These are phyloP conservation scores for Fusarium oxysporum DNA, from an alignment of 2,329 filamentous ascomycete species.

Conservation along the genomic window DNA sequence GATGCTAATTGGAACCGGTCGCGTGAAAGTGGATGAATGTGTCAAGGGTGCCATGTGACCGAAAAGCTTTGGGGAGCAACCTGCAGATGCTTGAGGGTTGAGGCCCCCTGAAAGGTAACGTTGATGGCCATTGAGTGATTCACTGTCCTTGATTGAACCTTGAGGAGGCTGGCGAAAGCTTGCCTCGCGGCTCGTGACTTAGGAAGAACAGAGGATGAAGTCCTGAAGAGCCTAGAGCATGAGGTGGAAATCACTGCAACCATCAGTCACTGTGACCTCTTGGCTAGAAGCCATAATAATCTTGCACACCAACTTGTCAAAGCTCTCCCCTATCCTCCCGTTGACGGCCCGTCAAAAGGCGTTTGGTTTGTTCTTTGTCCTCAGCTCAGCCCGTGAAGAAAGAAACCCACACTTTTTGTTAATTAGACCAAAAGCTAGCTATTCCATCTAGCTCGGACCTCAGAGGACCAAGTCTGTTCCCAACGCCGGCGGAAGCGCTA, in stretches of 20 bases:
- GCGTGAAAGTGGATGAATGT: constrained; percentile 6
- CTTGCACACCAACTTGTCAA: constrained; percentile 14
- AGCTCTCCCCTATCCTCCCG: constrained; percentile 26
- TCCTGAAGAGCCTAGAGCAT: not conserved
- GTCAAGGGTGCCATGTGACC: constrained; percentile 38
- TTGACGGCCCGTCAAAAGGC: constrained; percentile 19
- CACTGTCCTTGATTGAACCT: not conserved
- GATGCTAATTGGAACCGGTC: constrained; percentile 29
- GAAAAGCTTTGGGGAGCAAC: constrained; percentile 23
- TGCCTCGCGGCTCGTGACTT: not conserved
- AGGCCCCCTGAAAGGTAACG: constrained; percentile 28
- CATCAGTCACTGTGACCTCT: not conserved
- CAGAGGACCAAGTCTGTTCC: constrained; percentile 14
- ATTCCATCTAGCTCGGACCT: constrained; percentile 17
- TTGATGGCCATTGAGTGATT: constrained; percentile 5
- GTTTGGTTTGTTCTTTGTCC: constrained; percentile 26
- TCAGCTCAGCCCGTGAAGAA: constrained; percentile 6
- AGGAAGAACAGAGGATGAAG: constrained; percentile 11
- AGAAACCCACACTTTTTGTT: not conserved
- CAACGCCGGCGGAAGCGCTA: constrained; percentile 30
- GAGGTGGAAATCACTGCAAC: not conserved
- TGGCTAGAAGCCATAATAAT: constrained; percentile 1
- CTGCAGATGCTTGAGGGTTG: constrained; percentile 18
- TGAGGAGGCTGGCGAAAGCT: constrained; percentile 15
- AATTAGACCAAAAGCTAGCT: constrained; percentile 7